A percentile compares a stretch with the other conserved stretches of the same genome.
Evolutionary conservation across 139 green algal genomes (phyloP).

Genomic region (Diplosphaera chodatii): DNA sequence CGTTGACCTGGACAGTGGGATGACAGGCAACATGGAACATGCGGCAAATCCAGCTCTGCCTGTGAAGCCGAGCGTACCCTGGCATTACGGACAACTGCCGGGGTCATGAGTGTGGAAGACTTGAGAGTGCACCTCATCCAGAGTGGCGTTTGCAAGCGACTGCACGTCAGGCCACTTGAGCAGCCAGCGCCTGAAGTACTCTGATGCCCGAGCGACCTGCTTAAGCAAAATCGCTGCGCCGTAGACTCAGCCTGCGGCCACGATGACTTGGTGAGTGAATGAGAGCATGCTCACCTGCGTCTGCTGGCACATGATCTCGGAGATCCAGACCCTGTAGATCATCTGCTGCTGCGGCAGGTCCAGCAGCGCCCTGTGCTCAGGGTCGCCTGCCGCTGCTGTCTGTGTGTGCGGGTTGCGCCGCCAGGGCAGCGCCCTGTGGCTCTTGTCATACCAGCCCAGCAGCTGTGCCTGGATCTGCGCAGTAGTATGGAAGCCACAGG

Average conservation of each 20-base stretch:
- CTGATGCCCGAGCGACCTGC: constrained; percentile 19
- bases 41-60: too few species aligned
- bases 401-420: constrained; percentile 62
- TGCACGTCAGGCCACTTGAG: constrained; percentile 76
- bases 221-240: background rate
- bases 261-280: too few species aligned
- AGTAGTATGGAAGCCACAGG: too few species aligned
- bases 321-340: constrained; percentile 86
- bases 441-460: constrained; percentile 85
- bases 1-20: constrained; percentile 75
- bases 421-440: constrained; percentile 86
- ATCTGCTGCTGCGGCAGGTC: constrained; percentile 59
- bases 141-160: constrained; percentile 60
- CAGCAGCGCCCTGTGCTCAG: constrained; percentile 12
- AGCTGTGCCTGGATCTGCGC: constrained; percentile 41
- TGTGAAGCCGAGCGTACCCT: too few species aligned
- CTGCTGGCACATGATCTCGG: constrained; percentile 96
- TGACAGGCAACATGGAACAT: too few species aligned
- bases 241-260: too few species aligned
- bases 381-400: background rate
- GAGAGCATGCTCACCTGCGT: constrained; percentile 56
- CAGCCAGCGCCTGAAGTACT: constrained; percentile 69
- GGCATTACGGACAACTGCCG: too few species aligned
- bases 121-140: constrained; percentile 75
- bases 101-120: background rate